phyloP scores from a whole-genome alignment of 2,329 filamentous ascomycete genomes.

The Beauveria sp. region DNA sequence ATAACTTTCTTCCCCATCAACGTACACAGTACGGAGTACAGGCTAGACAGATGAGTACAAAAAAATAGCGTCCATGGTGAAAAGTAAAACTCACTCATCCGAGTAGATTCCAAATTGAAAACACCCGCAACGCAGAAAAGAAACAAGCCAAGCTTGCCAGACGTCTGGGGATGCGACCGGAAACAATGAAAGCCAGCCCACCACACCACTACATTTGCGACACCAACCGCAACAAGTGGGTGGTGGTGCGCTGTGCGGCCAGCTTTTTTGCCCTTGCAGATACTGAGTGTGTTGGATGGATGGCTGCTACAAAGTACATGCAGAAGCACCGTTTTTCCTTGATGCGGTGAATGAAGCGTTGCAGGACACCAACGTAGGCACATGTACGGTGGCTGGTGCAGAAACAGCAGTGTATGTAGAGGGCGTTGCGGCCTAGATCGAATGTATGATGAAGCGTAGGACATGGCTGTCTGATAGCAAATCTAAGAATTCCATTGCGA shows the following conservation, averaged over 20 bases:
- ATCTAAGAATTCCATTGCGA: no score
- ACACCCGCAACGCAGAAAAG: not conserved
- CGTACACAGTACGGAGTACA: not conserved
- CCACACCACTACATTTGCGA: not conserved
- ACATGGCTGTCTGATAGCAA: no score
- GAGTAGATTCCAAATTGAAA: not conserved
- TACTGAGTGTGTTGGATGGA: not conserved
- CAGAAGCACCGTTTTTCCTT: not conserved
- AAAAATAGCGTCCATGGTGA: not conserved
- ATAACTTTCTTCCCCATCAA: not conserved
- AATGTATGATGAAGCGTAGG: no score
- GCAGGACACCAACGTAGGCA: no score
- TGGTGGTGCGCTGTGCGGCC: not conserved
- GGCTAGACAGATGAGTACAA: no score
- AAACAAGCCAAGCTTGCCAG: not conserved
- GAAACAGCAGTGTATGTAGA: no score
- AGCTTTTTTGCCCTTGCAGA: not conserved
- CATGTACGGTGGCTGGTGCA: no score
- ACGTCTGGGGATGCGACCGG: not conserved
- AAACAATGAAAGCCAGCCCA: not conserved
- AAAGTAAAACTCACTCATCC: not conserved
- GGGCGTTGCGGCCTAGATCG: no score
- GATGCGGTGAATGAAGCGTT: no score
- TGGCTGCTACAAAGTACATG: not conserved
- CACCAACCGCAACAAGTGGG: not conserved